Evolutionary conservation across 2,329 filamentous ascomycete genomes (phyloP).

Genomic region (Aspergillus tamarii): DNA sequence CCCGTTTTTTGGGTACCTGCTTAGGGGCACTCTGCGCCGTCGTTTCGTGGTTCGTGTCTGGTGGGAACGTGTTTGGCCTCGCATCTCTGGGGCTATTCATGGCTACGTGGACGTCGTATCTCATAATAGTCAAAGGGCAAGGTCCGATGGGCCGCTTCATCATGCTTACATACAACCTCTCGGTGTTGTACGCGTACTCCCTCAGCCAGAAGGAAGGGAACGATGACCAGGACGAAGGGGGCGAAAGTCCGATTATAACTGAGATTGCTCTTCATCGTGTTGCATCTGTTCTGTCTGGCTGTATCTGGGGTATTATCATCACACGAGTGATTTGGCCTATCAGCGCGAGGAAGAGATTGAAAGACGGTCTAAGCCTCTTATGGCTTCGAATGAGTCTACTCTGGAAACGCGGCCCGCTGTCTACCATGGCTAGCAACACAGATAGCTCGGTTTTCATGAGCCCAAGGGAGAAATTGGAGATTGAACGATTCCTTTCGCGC

Average conservation of each 20-base stretch:
- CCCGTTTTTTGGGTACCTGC: slow-evolving; percentile 83
- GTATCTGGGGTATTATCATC: slow-evolving; percentile 88
- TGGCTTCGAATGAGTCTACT: slow-evolving; percentile 95
- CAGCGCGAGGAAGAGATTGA: slow-evolving; percentile 82
- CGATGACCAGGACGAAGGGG: slow-evolving; percentile 84
- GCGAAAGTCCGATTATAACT: slow-evolving; percentile 78
- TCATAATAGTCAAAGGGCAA: slow-evolving; percentile 81
- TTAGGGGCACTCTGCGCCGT: slow-evolving; percentile 78
- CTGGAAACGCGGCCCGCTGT: slow-evolving; percentile 91
- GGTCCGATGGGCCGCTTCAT: slow-evolving; percentile 92
- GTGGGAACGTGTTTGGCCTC: slow-evolving; percentile 74
- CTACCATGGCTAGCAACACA: slow-evolving; percentile 66
- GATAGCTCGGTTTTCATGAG: slow-evolving; percentile 74
- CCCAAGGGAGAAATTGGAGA: slow-evolving; percentile 81
- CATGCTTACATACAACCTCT: slow-evolving; percentile 93
- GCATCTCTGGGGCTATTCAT: slow-evolving; percentile 81
- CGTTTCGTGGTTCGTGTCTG: slow-evolving; percentile 74
- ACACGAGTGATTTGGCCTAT: slow-evolving; percentile 93
- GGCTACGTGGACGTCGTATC: slow-evolving; percentile 81
- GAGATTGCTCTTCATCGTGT: slow-evolving; percentile 89
- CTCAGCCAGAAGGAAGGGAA: slow-evolving; percentile 78
- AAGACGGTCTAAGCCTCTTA: slow-evolving; percentile 84
- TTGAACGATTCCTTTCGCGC: slow-evolving; percentile 76
- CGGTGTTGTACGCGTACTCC: slow-evolving; percentile 90
- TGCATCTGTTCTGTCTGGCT: slow-evolving; percentile 81